A percentile compares a stretch with the other conserved stretches of the same genome.
These are phyloP conservation scores for Mrakia frigida DNA, from an alignment of 768 basidiomycete species.

Conservation along the genomic window DNA sequence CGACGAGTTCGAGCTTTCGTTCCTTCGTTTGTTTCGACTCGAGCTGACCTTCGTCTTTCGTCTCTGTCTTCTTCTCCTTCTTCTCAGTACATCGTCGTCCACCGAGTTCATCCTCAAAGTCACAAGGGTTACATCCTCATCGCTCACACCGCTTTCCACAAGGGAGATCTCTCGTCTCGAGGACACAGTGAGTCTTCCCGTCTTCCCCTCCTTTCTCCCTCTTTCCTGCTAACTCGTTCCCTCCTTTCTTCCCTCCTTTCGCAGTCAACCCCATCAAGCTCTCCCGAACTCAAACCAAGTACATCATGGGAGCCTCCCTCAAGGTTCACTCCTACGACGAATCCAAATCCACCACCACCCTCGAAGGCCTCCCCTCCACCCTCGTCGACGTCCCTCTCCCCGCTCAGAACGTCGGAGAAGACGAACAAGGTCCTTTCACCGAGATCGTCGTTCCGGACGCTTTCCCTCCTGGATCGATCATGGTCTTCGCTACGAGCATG, in stretches of 20 bases:
- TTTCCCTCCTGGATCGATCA: conserved; percentile 93
- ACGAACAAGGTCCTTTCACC: conserved; percentile 62
- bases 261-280: conserved; percentile 80
- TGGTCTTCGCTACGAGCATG: conserved; percentile 84
- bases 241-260: background rate
- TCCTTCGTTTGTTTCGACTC: conserved; percentile 32
- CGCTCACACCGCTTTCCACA: conserved; percentile 86
- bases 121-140: conserved; percentile 90
- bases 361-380: conserved; percentile 67
- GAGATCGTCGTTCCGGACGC: conserved; percentile 76
- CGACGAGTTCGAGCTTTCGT: too few species aligned
- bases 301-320: conserved; percentile 71
- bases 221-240: background rate
- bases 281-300: conserved; percentile 68
- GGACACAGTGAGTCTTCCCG: conserved; percentile 60
- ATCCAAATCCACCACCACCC: conserved; percentile 50
- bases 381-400: conserved; percentile 62
- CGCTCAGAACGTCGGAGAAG: conserved; percentile 57
- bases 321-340: conserved; percentile 60
- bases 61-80: background rate
- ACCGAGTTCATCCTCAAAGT: conserved; percentile 81
- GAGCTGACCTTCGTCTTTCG: background rate
- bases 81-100: conserved; percentile 80
- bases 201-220: conserved; percentile 4
- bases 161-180: conserved; percentile 65